These are phyloP conservation scores for Brassica incana DNA, from an alignment of 345 rosid species.

Conservation along the genomic window DNA sequence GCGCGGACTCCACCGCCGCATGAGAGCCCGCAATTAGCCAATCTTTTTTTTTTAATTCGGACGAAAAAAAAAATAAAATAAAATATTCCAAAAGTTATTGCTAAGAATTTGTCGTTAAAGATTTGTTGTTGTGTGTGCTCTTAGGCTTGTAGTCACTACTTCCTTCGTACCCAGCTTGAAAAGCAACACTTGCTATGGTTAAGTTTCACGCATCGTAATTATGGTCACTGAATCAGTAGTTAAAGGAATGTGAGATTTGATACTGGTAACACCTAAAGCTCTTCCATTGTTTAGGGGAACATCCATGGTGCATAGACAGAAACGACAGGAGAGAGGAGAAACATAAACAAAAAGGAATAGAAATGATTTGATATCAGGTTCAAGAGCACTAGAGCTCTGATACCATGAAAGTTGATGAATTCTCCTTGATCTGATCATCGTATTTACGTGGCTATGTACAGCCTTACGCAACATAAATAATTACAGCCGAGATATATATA, in stretches of 20 bases:
- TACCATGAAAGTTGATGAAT: not conserved
- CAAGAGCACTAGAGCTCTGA: not conserved
- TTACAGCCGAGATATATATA: no score
- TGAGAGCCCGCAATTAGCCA: no score
- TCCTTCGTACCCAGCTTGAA: not conserved
- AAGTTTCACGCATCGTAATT: not conserved
- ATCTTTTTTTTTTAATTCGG: no score
- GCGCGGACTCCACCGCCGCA: no score
- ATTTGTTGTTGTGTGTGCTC: no score
- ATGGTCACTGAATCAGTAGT: no score
- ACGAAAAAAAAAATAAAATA: no score
- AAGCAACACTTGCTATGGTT: not conserved
- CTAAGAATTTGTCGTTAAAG: no score
- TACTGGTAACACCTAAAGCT: not conserved
- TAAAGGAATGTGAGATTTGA: not conserved
- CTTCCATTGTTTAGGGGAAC: not conserved
- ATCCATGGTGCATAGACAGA: not conserved
- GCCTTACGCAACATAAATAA: not conserved
- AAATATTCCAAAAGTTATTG: no score
- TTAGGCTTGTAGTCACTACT: no score
- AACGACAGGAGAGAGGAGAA: not conserved
- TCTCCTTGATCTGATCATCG: not conserved
- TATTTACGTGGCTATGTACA: not conserved
- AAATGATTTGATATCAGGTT: not conserved
- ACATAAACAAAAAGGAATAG: no score